phyloP scores from a whole-genome alignment of 345 rosid species.

The Eucalyptus erythrocorys region DNA sequence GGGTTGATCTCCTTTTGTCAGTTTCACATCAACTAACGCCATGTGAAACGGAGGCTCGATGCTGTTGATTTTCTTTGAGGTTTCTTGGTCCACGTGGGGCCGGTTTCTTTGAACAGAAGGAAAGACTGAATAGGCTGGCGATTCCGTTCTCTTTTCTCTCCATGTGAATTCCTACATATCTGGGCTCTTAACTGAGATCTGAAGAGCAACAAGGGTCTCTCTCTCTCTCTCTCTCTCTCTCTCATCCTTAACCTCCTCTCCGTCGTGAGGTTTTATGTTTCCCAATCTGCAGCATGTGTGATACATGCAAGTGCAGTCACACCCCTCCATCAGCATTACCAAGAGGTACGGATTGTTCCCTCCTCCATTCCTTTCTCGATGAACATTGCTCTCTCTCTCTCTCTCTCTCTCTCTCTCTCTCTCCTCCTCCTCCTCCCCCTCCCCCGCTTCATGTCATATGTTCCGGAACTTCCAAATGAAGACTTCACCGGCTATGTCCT shows the following conservation, averaged over 20 bases:
- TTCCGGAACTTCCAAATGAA: not conserved
- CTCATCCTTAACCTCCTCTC: not conserved
- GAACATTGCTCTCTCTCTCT: not conserved
- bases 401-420: not conserved
- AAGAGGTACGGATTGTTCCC: not conserved
- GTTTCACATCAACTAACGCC: not conserved
- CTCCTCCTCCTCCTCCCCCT: too few species aligned
- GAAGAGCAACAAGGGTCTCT: not conserved
- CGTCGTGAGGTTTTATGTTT: not conserved
- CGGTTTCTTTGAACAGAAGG: not conserved
- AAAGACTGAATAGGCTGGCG: not conserved
- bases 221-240: not conserved
- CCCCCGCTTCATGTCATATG: not conserved
- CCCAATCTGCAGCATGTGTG: not conserved
- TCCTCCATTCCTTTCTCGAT: not conserved
- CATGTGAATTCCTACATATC: not conserved
- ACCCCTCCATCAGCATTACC: not conserved
- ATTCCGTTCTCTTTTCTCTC: not conserved
- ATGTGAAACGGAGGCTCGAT: not conserved
- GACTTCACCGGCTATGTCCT: not conserved
- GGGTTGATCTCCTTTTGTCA: not conserved
- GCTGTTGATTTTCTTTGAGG: not conserved
- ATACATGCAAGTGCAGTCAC: not conserved
- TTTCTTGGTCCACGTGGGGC: not conserved
- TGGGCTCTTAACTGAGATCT: not conserved